These are phyloP conservation scores for Chimonanthus salicifolius DNA, from an alignment of 164 flowering plant species.

Conservation along the genomic window DNA sequence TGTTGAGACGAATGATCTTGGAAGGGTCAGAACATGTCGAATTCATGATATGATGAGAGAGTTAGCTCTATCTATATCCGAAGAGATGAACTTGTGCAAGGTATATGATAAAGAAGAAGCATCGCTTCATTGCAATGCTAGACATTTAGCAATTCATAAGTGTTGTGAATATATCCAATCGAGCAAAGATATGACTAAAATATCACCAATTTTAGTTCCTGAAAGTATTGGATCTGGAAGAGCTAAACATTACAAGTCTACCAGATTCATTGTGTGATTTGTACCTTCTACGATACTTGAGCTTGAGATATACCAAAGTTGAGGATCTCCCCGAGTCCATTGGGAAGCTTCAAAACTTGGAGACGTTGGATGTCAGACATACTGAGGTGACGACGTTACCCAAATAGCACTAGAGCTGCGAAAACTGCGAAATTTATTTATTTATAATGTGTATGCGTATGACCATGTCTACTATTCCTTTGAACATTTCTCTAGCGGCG, in stretches of 20 bases:
- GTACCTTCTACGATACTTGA: not conserved
- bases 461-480: not conserved
- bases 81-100: not conserved
- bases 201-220: too few species aligned
- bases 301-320: not conserved
- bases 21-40: not conserved
- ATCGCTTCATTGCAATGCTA: too few species aligned
- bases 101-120: not conserved
- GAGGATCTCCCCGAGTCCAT: not conserved
- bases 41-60: conserved; percentile 18
- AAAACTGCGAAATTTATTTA: not conserved
- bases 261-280: not conserved
- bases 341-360: not conserved
- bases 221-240: not conserved
- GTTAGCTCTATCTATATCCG: conserved; percentile 2
- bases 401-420: not conserved
- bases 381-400: not conserved
- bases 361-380: not conserved
- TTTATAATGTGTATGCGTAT: not conserved
- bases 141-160: conserved; percentile 10
- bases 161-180: too few species aligned
- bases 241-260: not conserved
- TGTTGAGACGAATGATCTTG: not conserved
- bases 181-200: too few species aligned
- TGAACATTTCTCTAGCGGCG: conserved; percentile 5